Conservation (phyloP, 176 grass and related monocot genomes). For the Cymbopogon citratus region DNA sequence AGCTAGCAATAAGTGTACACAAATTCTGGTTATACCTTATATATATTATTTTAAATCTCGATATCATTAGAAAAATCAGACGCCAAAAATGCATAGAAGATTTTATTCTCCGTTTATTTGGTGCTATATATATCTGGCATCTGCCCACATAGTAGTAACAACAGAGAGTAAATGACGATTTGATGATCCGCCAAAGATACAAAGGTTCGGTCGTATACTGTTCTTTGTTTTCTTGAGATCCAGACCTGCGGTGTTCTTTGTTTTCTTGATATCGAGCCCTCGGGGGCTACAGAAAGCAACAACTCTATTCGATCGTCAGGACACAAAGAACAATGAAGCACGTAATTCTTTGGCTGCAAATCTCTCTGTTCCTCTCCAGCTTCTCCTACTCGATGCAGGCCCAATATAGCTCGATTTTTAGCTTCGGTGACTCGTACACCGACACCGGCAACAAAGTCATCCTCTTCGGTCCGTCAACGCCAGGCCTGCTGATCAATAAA, state of each 20-base stretch:
- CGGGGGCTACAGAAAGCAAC: not conserved
- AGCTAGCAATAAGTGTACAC: too few relatives aligned
- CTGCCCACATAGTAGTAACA: not conserved
- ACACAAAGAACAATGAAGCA: not conserved
- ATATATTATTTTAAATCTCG: not conserved
- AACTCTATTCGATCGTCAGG: not conserved
- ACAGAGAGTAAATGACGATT: not conserved
- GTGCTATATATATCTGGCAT: not conserved
- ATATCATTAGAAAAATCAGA: not conserved
- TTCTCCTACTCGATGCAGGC: slow-evolving; percentile 3
- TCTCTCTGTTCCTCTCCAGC: slow-evolving; percentile 5
- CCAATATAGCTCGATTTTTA: slow-evolving; percentile 45
- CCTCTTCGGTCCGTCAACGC: slow-evolving; percentile 14
- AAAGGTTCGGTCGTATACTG: too few relatives aligned
- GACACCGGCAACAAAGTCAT: slow-evolving; percentile 48
- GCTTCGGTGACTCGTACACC: slow-evolving; percentile 57
- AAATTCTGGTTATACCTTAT: not conserved
- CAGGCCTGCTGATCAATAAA: slow-evolving; percentile 13
- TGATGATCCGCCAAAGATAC: not conserved
- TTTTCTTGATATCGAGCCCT: not conserved
- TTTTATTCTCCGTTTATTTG: not conserved
- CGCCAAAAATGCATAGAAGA: not conserved
- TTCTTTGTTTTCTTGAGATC: not conserved
- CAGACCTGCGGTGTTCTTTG: too few relatives aligned
- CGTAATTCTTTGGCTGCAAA: slow-evolving; percentile 2